phyloP scores from a whole-genome alignment of 805 yeast species.

The Metschnikowia gruessii region DNA sequence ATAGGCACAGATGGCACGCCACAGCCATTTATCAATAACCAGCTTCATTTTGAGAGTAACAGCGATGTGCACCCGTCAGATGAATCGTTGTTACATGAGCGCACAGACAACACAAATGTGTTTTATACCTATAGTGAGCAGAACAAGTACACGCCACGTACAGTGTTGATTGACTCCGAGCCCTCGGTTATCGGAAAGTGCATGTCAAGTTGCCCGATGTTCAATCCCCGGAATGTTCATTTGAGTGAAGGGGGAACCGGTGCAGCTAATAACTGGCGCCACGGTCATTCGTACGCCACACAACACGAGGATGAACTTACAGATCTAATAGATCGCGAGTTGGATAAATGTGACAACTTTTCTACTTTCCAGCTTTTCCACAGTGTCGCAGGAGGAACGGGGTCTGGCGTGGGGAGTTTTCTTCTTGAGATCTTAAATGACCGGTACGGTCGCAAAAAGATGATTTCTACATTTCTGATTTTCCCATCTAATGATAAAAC shows the following conservation, averaged over 20 bases:
- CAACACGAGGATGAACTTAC: conserved; percentile 67
- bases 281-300: conserved; percentile 77
- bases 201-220: conserved; percentile 52
- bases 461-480: conserved; percentile 80
- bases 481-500: conserved; percentile 76
- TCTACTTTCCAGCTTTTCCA: conserved; percentile 91
- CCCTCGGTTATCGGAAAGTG: conserved; percentile 81
- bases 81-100: conserved; percentile 1
- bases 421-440: conserved; percentile 77
- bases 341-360: conserved; percentile 84
- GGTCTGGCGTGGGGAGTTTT: conserved; percentile 90
- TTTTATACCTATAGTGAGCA: conserved; percentile 78
- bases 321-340: conserved; percentile 83
- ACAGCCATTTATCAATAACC: conserved; percentile 33
- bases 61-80: conserved; percentile 7
- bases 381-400: conserved; percentile 98
- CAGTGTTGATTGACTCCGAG: conserved; percentile 82
- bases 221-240: conserved; percentile 80
- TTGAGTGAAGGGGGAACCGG: conserved; percentile 81
- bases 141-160: conserved; percentile 82
- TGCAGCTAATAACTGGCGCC: conserved; percentile 96
- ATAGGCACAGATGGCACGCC: conserved; percentile 63
- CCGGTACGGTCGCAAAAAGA: conserved; percentile 71
- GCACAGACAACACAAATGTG: conserved; percentile 76
- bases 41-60: conserved; percentile 16